phyloP scores from a whole-genome alignment of 2,329 filamentous ascomycete species.

The Calonectria hongkongensis region DNA sequence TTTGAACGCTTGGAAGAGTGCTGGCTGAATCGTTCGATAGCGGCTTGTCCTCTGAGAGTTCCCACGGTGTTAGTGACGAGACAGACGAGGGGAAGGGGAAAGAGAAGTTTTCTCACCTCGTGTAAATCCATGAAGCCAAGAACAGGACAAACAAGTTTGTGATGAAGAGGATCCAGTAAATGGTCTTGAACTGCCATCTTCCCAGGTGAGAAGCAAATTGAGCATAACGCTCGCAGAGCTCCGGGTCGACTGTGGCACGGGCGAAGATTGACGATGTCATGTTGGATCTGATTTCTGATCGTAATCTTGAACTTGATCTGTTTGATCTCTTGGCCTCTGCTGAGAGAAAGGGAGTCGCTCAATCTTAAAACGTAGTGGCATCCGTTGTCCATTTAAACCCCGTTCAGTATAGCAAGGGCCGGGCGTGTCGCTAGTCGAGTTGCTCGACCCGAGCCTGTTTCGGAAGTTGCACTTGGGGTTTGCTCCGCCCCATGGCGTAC shows the following conservation, averaged over 20 bases:
- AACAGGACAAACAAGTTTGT: slow-evolving; percentile 67
- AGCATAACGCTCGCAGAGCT: slow-evolving; percentile 64
- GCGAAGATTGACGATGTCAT: slow-evolving; percentile 48
- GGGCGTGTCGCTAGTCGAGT: slow-evolving; percentile 22
- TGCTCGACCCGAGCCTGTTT: slow-evolving; percentile 31
- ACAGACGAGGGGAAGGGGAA: not conserved
- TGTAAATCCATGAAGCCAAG: slow-evolving; percentile 60
- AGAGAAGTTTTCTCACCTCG: slow-evolving; percentile 11
- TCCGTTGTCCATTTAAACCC: slow-evolving; percentile 36
- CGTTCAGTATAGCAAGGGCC: slow-evolving; percentile 25
- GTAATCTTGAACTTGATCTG: slow-evolving; percentile 6
- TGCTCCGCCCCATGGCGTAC: slow-evolving; percentile 37
- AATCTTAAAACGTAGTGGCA: slow-evolving; percentile 28
- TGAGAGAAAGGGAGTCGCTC: slow-evolving; percentile 14
- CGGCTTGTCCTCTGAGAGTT: slow-evolving; percentile 57
- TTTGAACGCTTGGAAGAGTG: slow-evolving; percentile 57
- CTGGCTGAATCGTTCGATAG: slow-evolving; percentile 61
- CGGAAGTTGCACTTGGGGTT: slow-evolving; percentile 23
- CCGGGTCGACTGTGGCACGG: slow-evolving; percentile 44
- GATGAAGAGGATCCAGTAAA: slow-evolving; percentile 69
- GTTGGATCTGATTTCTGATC: not conserved
- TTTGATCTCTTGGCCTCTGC: slow-evolving; percentile 13
- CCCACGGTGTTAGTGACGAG: slow-evolving; percentile 10
- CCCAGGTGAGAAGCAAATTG: slow-evolving; percentile 66
- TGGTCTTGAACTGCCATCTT: slow-evolving; percentile 64